Evolutionary conservation across 257 asterid species (phyloP).

Genomic region (Nicotiana noctiflora): DNA sequence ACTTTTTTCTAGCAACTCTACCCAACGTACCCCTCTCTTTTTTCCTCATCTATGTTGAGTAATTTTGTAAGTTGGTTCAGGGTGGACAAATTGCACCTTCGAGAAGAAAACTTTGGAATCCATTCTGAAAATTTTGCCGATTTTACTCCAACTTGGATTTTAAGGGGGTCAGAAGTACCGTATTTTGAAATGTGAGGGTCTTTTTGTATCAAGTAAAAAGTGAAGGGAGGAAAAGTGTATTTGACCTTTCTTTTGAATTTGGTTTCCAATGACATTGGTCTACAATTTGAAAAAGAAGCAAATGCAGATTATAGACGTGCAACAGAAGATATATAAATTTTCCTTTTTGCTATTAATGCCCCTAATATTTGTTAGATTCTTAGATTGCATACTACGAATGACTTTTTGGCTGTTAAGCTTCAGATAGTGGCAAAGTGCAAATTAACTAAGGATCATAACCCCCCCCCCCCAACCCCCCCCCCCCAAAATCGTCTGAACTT

Average conservation of each 20-base stretch:
- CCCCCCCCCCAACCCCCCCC: background rate
- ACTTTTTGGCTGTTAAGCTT: background rate
- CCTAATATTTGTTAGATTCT: constrained; percentile 7
- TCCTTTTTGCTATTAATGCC: background rate
- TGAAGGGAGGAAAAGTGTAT: background rate
- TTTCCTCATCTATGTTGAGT: too few species aligned
- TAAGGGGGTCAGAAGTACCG: too few species aligned
- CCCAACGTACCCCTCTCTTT: too few species aligned
- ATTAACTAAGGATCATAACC: background rate
- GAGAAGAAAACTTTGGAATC: too few species aligned
- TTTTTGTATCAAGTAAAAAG: background rate
- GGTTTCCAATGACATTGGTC: background rate
- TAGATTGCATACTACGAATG: background rate
- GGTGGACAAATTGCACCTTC: too few species aligned
- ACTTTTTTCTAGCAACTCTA: too few species aligned
- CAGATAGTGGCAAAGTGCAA: background rate
- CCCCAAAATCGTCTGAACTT: background rate
- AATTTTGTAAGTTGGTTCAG: too few species aligned
- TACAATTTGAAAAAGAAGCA: background rate
- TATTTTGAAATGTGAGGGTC: background rate
- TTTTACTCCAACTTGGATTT: too few species aligned
- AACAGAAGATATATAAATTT: background rate
- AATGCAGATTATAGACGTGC: background rate
- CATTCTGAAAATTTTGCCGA: too few species aligned
- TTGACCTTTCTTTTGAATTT: background rate